Base-by-base conservation (phyloP, 129 eudicot species). In the Chrysanthemum seticuspe region DNA sequence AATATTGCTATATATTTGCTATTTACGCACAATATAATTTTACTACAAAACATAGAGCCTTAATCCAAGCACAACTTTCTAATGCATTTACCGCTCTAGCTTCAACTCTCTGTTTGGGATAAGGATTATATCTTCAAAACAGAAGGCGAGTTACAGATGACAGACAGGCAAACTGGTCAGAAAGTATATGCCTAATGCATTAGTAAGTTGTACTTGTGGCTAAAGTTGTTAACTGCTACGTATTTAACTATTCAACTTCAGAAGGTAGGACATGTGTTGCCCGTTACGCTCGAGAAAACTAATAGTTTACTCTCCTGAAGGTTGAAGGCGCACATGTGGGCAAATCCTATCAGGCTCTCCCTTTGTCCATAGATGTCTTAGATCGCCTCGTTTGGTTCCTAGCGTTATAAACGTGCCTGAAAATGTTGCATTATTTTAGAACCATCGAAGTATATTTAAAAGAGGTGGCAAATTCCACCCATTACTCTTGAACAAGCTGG, bases 321-420 rank as follows among this genome's bases (percentile, higher is more conserved):
- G 78, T 76, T 81, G 86, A 29, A 85, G 98, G 12, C 68, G 96
- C 60, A 88, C 82, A 67, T 94, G 98, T 0, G 98, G 96, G 67
- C 98, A 94, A 51, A 86, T 83, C 74, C 89, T 73, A n/a, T 86
- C 86, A 0, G 98, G 97, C 65, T 80, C 86, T 10, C 98, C 97
- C 78, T 77, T 82, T 5, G 85, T 74, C 98, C 98, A 94, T 47
- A 90, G 74, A 71, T 86, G 84, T 89, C 85, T 78, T 13, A 94
- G 77, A 58, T 94, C 91, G n/a, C 99, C 96, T 80, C 96, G 83
- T 74, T 74, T 75, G 48, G 65, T 75, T 23, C 97, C 97, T 77
- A 90, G 66, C 13, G 86, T 77, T 80, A 94, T 73, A 61, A 94
- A 71, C 5, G 97, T 90, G 64, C 98, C 98, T 94, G 88, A 53